A percentile compares a stretch with the other conserved stretches of the same genome.
phyloP scores from a whole-genome alignment of 805 yeast genomes.

The Hanseniaspora meyeri region DNA sequence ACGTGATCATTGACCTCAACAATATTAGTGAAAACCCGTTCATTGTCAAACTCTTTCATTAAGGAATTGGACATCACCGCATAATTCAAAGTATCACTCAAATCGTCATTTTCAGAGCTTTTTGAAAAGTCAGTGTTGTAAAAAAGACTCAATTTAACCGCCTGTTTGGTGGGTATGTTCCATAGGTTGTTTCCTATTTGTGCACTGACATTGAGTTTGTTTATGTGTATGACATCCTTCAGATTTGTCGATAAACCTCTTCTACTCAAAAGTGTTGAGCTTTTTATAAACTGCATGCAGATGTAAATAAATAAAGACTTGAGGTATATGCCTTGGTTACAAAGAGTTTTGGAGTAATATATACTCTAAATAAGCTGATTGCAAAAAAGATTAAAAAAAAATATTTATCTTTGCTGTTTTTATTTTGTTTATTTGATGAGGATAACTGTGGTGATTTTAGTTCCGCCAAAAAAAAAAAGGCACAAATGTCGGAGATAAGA shows the following conservation, averaged over 20 bases:
- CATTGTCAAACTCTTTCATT: constrained; percentile 25
- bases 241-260: neutral
- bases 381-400: neutral
- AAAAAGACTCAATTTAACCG: constrained; percentile 45
- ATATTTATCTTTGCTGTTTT: too few relatives aligned
- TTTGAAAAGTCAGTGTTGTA: constrained; percentile 54
- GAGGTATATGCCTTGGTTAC: constrained; percentile 14
- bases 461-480: too few relatives aligned
- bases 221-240: constrained; percentile 29
- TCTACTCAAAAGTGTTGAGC: neutral
- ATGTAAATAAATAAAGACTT: neutral
- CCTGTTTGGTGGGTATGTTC: constrained; percentile 56
- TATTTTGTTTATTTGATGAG: too few relatives aligned
- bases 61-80: constrained; percentile 68
- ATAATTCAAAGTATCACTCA: constrained; percentile 73
- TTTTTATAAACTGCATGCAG: neutral
- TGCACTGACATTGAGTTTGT: constrained; percentile 48
- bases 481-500: too few relatives aligned
- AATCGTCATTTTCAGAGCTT: constrained; percentile 73
- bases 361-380: too few relatives aligned
- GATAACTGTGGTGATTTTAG: too few relatives aligned
- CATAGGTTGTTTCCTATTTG: constrained; percentile 65
- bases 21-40: neutral
- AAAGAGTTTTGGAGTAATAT: too few relatives aligned
- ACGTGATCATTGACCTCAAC: neutral